A percentile compares a stretch with the other conserved stretches of the same genome.
These are phyloP conservation scores for Boletus edulis DNA, from an alignment of 768 basidiomycete species.

Conservation along the genomic window DNA sequence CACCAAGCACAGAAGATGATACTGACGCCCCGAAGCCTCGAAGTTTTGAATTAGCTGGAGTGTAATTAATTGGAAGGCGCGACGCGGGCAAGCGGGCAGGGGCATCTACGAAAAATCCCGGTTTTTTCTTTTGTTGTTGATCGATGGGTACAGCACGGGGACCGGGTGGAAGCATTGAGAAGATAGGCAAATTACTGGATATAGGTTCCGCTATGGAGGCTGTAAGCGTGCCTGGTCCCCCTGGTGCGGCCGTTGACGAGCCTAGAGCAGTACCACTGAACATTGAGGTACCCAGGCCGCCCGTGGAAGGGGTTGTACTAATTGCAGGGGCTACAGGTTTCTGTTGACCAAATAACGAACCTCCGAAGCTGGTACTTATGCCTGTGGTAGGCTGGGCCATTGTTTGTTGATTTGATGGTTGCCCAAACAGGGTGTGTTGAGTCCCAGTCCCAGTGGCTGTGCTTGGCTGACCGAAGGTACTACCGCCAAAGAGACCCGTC, in stretches of 20 bases:
- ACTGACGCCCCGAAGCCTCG: conserved; percentile 61
- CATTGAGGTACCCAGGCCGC: conserved; percentile 35
- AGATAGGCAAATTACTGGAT: conserved; percentile 67
- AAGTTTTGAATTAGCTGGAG: conserved; percentile 59
- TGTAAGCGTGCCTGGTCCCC: conserved; percentile 59
- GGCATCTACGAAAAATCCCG: conserved; percentile 72
- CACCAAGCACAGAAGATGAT: conserved; percentile 34
- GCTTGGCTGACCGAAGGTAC: conserved; percentile 43
- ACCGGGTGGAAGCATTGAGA: conserved; percentile 70
- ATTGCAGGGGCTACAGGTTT: conserved; percentile 52
- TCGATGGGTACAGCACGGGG: conserved; percentile 63
- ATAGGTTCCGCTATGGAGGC: conserved; percentile 90
- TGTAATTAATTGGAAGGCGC: conserved; percentile 62
- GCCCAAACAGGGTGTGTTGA: conserved; percentile 49
- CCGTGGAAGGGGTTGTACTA: conserved; percentile 41
- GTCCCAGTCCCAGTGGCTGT: conserved; percentile 29
- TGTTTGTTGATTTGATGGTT: conserved; percentile 43
- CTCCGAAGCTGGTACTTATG: conserved; percentile 33
- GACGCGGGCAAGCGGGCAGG: conserved; percentile 72
- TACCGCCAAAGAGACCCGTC: conserved; percentile 49
- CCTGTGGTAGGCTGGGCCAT: conserved; percentile 37
- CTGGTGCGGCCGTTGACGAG: conserved; percentile 41
- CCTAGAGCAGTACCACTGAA: conserved; percentile 41
- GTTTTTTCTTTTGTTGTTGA: conserved; percentile 68
- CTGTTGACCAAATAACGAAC: conserved; percentile 46